Evolutionary conservation across 2,329 filamentous ascomycete species (phyloP), one percentile per base, ranked within the genome.

Genomic region (Daldinia sp.): DNA sequence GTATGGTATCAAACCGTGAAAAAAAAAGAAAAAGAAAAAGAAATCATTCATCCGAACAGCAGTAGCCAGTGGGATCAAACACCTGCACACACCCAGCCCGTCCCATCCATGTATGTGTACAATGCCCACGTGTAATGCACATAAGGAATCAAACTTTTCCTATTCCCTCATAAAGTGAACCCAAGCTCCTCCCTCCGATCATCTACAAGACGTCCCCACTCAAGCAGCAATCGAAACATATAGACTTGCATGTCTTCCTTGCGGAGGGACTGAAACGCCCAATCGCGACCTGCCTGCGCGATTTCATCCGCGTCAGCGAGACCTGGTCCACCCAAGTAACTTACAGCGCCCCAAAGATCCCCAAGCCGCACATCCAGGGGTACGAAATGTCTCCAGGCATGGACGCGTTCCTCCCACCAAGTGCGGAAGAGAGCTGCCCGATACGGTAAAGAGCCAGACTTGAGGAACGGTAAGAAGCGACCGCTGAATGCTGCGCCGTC

Each of bases 341-440:
- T 62, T 1, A 81, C 55, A 10, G 74, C 72, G 15, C 61, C 26
- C 73, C 73, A 74, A 4, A 78, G 46, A 20, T 78, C 78, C 10
- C 68, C 59, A 2, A 77, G 63, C 68, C 69, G 74, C 71, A 79
- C 82, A 73, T 90, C 87, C 71, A 90, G 82, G 0, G 89, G 89
- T 0, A 90, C 83, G 70, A 89, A 91, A 76, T 91, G 89, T 23
- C 81, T 79, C 89, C 89, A 92, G 0, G 86, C 82, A 13, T 87
- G 81, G 1, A 91, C 77, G 1, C 89, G 82, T 37, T 85, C 83
- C 71, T 90, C 89, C 73, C 89, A 88, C 89, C 89, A 92, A 63
- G 90, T 88, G 26, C 84, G 81, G 75, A 89, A 91, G 26, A 90
- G 80, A 2, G 87, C 89, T 0, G 86, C 84, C 68, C 89, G 89